phyloP scores from a whole-genome alignment of 371 early-diverging fungal genomes.

The Syncephalis fuscata region DNA sequence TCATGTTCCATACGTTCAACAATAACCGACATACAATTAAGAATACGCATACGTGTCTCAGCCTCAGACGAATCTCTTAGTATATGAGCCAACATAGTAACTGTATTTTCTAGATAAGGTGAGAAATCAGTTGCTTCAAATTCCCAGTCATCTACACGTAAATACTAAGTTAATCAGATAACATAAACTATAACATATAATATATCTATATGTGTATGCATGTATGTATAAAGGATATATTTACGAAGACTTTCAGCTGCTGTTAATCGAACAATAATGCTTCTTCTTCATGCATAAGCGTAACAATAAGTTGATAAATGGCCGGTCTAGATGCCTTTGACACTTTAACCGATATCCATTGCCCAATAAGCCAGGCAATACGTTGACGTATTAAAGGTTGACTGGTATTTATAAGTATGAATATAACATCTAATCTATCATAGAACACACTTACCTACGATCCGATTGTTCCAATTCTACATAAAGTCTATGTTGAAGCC shows the following conservation, averaged over 20 bases:
- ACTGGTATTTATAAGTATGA: too few species aligned
- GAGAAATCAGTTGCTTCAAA: slow-evolving; percentile 55
- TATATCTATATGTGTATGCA: neutral
- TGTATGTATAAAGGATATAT: slow-evolving; percentile 17
- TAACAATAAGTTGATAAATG: slow-evolving; percentile 49
- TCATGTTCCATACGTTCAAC: slow-evolving; percentile 58
- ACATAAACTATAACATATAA: neutral
- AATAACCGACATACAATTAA: slow-evolving; percentile 55
- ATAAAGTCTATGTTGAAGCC: slow-evolving; percentile 38
- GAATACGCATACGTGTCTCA: slow-evolving; percentile 57
- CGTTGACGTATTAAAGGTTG: slow-evolving; percentile 36
- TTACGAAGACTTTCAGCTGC: slow-evolving; percentile 49
- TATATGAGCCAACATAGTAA: slow-evolving; percentile 32
- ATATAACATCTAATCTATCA: too few species aligned
- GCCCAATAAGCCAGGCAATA: slow-evolving; percentile 68
- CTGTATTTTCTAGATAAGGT: slow-evolving; percentile 45
- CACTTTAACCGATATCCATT: slow-evolving; percentile 70
- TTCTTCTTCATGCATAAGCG: slow-evolving; percentile 42
- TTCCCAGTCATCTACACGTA: slow-evolving; percentile 67
- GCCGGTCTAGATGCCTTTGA: slow-evolving; percentile 37
- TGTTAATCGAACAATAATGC: slow-evolving; percentile 67
- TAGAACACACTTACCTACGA: slow-evolving; percentile 24
- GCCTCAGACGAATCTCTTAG: slow-evolving; percentile 52
- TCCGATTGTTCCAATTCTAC: slow-evolving; percentile 31
- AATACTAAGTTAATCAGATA: neutral